A percentile compares a stretch with the other conserved stretches of the same genome.
These are phyloP conservation scores for Mucor racemosus DNA, from an alignment of 371 early-diverging fungal genomes.

Conservation along the genomic window DNA sequence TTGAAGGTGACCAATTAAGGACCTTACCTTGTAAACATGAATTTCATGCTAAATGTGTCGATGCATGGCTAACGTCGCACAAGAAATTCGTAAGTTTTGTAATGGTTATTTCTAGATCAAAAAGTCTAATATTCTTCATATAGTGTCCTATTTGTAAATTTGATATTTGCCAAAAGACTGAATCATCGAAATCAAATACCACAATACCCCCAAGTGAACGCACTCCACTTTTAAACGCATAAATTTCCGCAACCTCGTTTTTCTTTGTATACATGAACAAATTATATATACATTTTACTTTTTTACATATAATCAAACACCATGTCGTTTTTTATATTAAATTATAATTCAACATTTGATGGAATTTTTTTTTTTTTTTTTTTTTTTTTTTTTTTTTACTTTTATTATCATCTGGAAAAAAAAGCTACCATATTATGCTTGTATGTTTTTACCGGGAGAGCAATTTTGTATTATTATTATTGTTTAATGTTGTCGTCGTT, in stretches of 20 bases:
- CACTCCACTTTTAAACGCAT: slow-evolving; percentile 47
- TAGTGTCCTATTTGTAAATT: slow-evolving; percentile 55
- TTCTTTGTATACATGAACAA: background rate
- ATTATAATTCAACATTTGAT: no score
- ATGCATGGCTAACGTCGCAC: slow-evolving; percentile 82
- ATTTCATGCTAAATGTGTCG: slow-evolving; percentile 94
- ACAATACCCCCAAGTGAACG: slow-evolving; percentile 36
- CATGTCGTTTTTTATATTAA: no score
- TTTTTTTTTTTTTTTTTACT: background rate
- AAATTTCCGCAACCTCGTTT: slow-evolving; percentile 7
- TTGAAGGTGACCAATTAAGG: slow-evolving; percentile 81
- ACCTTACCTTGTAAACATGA: slow-evolving; percentile 90
- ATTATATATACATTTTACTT: no score
- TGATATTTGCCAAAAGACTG: slow-evolving; percentile 48
- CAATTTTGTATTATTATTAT: slow-evolving; percentile 2
- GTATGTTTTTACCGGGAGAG: background rate
- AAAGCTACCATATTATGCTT: background rate
- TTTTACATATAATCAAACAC: no score
- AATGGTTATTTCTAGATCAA: background rate
- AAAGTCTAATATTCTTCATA: slow-evolving; percentile 12
- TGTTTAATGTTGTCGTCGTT: slow-evolving; percentile 2
- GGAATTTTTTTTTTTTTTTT: background rate
- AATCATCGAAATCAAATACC: slow-evolving; percentile 22
- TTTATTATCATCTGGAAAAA: background rate
- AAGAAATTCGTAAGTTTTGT: slow-evolving; percentile 74